Evolutionary conservation across 208 protist species (phyloP).

Genomic region (Acanthamoeba sp.): DNA sequence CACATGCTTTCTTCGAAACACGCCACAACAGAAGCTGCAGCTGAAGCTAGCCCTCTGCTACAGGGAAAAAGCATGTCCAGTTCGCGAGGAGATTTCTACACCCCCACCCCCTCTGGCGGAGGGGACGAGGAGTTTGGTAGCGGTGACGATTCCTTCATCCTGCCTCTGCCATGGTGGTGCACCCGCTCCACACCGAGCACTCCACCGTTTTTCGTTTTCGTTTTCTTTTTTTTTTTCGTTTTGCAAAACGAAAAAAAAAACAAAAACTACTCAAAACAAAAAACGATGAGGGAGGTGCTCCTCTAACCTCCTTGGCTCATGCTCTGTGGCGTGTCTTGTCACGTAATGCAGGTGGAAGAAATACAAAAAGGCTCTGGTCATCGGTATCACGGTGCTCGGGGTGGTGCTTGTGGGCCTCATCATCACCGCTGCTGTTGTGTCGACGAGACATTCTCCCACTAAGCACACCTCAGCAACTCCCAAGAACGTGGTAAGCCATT

Average conservation of each 20-base stretch:
- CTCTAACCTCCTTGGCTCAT: no score
- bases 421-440: conserved; percentile 1
- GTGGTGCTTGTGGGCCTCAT: conserved; percentile 37
- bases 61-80: neutral
- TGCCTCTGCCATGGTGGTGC: neutral
- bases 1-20: no score
- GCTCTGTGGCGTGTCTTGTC: neutral
- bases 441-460: neutral
- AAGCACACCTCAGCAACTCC: neutral
- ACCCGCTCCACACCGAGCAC: no score
- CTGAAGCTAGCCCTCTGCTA: neutral
- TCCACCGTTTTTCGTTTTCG: neutral
- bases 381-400: neutral
- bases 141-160: neutral
- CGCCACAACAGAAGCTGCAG: neutral
- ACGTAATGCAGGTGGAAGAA: conserved; percentile 4
- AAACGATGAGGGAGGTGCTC: no score
- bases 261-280: no score
- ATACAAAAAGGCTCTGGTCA: conserved; percentile 26
- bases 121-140: neutral
- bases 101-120: neutral
- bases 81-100: neutral
- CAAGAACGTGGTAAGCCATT: conserved; percentile 50
- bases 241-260: no score
- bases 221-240: conserved; percentile 2